phyloP scores from a whole-genome alignment of 495 filamentous ascomycete genomes.

The Neurospora cerealis region DNA sequence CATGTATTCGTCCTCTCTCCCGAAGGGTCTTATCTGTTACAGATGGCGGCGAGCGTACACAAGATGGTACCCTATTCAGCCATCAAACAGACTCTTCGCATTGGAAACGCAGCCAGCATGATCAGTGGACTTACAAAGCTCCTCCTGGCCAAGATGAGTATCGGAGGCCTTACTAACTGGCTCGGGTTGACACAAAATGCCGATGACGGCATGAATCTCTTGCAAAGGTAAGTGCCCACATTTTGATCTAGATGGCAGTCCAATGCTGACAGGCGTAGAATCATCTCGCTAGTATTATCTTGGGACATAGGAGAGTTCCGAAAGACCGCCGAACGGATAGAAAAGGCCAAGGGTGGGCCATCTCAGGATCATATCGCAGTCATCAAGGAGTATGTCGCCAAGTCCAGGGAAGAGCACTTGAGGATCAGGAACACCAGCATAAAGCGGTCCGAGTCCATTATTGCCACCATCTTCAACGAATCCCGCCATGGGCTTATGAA shows the following conservation, averaged over 20 bases:
- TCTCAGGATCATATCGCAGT: constrained; percentile 37
- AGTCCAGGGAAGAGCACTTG: constrained; percentile 39
- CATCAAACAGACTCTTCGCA: constrained; percentile 50
- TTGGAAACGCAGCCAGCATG: constrained; percentile 62
- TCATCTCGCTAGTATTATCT: constrained; percentile 50
- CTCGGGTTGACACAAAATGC: constrained; percentile 47
- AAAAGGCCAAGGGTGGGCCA: constrained; percentile 37
- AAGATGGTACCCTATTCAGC: constrained; percentile 50
- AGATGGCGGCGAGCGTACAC: constrained; percentile 46
- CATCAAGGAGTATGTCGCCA: constrained; percentile 38
- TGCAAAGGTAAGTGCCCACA: constrained; percentile 44
- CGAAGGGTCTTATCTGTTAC: constrained; percentile 51
- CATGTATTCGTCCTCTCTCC: constrained; percentile 52
- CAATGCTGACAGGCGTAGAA: constrained; percentile 30
- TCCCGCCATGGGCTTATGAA: constrained; percentile 14
- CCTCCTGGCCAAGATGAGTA: constrained; percentile 53
- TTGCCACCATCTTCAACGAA: constrained; percentile 37
- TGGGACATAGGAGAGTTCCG: constrained; percentile 52
- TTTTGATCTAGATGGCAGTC: neutral
- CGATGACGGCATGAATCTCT: constrained; percentile 58
- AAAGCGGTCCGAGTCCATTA: constrained; percentile 33
- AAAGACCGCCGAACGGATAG: constrained; percentile 42
- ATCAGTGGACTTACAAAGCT: constrained; percentile 52
- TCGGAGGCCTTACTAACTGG: constrained; percentile 56
- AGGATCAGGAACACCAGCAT: constrained; percentile 30